Percentiles rank a stretch among this genome's conserved stretches.
phyloP scores from a whole-genome alignment of 2,329 filamentous ascomycete genomes.

The Hawksworthiomyces lignivorus region DNA sequence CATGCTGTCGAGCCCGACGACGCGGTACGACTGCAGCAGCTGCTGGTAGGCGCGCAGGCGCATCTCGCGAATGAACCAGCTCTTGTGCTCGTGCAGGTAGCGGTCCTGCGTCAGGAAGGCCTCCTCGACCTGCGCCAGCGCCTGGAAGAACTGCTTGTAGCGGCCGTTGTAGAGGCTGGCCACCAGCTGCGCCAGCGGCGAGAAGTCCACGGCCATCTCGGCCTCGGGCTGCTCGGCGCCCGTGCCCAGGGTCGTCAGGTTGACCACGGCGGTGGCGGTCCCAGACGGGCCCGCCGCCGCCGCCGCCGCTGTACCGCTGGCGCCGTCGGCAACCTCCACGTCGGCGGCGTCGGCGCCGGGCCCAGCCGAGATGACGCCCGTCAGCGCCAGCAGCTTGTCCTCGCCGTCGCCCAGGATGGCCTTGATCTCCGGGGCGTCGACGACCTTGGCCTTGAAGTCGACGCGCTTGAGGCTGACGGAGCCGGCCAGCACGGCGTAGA shows the following conservation, averaged over 20 bases:
- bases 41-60: conserved; percentile 92
- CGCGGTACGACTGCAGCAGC: conserved; percentile 91
- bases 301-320: conserved; percentile 20
- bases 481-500: conserved; percentile 91
- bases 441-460: conserved; percentile 98
- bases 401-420: conserved; percentile 87
- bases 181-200: conserved; percentile 77
- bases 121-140: conserved; percentile 83
- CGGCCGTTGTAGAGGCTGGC: conserved; percentile 87
- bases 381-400: conserved; percentile 77
- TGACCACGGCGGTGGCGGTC: conserved; percentile 49
- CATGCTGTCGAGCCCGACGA: conserved; percentile 96
- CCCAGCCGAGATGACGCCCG: conserved; percentile 72
- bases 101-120: conserved; percentile 90
- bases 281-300: conserved; percentile 7
- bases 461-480: conserved; percentile 92
- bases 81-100: conserved; percentile 90
- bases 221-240: conserved; percentile 64
- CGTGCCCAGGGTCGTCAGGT: conserved; percentile 75
- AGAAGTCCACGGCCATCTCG: conserved; percentile 82
- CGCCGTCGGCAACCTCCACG: conserved; percentile 44
- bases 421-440: conserved; percentile 96
- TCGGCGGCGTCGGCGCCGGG: conserved; percentile 70
- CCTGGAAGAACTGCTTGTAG: conserved; percentile 90
- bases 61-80: conserved; percentile 99